Conservation (phyloP, 208 protist genomes). For the Vickermania spadyakhi region DNA sequence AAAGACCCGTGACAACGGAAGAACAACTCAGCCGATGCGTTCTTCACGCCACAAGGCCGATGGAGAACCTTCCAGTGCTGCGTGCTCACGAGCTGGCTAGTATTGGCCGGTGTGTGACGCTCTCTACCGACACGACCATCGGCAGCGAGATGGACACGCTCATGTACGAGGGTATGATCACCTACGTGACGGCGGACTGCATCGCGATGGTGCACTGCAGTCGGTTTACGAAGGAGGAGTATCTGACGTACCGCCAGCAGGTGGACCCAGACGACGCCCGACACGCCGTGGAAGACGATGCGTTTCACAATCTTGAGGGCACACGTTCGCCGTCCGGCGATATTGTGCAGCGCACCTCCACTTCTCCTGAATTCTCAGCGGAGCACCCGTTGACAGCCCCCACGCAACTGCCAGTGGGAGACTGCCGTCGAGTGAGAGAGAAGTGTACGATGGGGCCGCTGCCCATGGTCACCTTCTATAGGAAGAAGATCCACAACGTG, state of each 20-base stretch:
- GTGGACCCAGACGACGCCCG: not conserved
- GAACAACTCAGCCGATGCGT: constrained; percentile 7
- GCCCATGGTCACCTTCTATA: constrained; percentile 62
- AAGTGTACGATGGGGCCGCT: constrained; percentile 28
- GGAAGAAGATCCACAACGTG: constrained; percentile 56
- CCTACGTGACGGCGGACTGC: constrained; percentile 59
- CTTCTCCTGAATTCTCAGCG: not conserved
- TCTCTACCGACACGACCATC: constrained; percentile 36
- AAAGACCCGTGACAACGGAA: not conserved
- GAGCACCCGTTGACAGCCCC: not conserved
- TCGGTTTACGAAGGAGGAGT: constrained; percentile 66
- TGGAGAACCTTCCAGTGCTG: constrained; percentile 46
- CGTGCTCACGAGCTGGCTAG: constrained; percentile 58
- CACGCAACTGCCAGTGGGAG: not conserved
- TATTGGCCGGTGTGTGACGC: constrained; percentile 73
- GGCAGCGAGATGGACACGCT: constrained; percentile 24
- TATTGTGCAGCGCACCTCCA: not conserved
- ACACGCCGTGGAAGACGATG: not conserved
- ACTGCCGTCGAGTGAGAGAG: not conserved
- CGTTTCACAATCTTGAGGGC: not conserved
- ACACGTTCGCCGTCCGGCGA: not conserved
- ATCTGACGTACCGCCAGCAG: constrained; percentile 22
- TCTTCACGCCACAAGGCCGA: constrained; percentile 39
- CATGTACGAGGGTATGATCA: constrained; percentile 65
- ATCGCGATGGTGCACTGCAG: constrained; percentile 62